Evolutionary conservation across 257 asterid genomes (phyloP), one percentile per base, ranked within the genome.

Genomic region (Leptodermis oblonga): DNA sequence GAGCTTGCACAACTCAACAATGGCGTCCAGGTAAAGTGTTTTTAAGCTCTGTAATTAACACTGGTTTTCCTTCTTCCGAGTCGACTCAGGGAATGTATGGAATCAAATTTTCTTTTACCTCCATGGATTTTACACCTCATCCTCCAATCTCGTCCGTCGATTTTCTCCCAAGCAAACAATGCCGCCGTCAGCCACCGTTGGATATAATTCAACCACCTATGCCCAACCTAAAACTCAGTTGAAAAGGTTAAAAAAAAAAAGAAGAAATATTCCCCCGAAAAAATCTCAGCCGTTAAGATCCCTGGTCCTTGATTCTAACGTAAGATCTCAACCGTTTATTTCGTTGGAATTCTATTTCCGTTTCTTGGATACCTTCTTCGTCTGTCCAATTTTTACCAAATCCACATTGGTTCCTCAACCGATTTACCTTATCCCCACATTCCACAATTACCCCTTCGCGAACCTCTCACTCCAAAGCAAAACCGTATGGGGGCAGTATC

Each of bases 1-100:
- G 88, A 87, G 83, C 83, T 83, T 89, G 7, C 53, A 74, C 56
- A 88, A 91, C 89, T 79, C 93, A 83, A 87, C 96, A 84, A 85
- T 87, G 96, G 87, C 87, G 74, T 77, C 72, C 30, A 81, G 81
- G 97, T 92, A 78, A 79, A 67, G 17, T 7, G 3, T 18, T 66
- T 63, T 30, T n/a, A 33, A 54, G 58, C 76, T 74, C 65, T 28
- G 69, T 51, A 33, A 42, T 14, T 28, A 39, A n/a, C 56, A 28
- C 34, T 5, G 12, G 31, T n/a, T 64, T 60, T 45, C 18, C 22
- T 34, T 26, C 1, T 17, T 30, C 71, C 62, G 85, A 78, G 87
- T 79, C 81, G 66, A 70, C 83, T 70, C 83, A 28, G 70, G n/a
- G n/a, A 52, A 15, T 9, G 28, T 68, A 26, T 20, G n/a, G 46